Conservation (phyloP, 352 stramenopile species). For the Globisporangium alternatum region DNA sequence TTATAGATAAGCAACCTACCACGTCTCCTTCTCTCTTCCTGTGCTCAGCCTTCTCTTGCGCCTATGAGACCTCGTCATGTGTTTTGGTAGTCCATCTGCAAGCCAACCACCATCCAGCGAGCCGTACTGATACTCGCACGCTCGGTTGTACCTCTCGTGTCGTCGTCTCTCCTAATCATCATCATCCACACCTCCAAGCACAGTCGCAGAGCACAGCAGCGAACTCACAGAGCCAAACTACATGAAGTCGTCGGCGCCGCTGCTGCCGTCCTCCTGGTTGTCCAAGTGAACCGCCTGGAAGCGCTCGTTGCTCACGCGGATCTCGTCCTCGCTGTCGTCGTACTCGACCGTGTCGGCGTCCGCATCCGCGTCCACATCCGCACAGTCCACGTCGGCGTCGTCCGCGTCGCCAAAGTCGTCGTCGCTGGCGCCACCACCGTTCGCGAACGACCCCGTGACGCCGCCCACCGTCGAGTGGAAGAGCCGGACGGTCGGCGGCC, state of each 20-base stretch:
- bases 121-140: too few species aligned
- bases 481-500: slow-evolving; percentile 64
- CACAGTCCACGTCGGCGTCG: slow-evolving; percentile 56
- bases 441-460: slow-evolving; percentile 1
- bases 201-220: too few species aligned
- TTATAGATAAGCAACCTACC: slow-evolving; percentile 8
- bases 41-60: not conserved
- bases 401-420: slow-evolving; percentile 27
- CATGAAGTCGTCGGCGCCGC: slow-evolving; percentile 78
- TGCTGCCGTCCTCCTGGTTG: slow-evolving; percentile 74
- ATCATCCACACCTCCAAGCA: too few species aligned
- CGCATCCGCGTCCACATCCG: slow-evolving; percentile 55
- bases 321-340: slow-evolving; percentile 88
- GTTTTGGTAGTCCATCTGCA: too few species aligned
- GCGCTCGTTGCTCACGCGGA: slow-evolving; percentile 87
- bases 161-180: too few species aligned
- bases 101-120: too few species aligned
- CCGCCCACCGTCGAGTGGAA: slow-evolving; percentile 60
- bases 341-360: slow-evolving; percentile 87
- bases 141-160: too few species aligned
- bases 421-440: slow-evolving; percentile 12
- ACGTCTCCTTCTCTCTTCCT: not conserved
- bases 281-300: slow-evolving; percentile 87
- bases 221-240: slow-evolving; percentile 18
- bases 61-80: not conserved